Percentiles rank a stretch among this genome's conserved stretches.
Conservation (phyloP, 164 flowering plant genomes). For the Kalanchoe fedtschenkoi region DNA sequence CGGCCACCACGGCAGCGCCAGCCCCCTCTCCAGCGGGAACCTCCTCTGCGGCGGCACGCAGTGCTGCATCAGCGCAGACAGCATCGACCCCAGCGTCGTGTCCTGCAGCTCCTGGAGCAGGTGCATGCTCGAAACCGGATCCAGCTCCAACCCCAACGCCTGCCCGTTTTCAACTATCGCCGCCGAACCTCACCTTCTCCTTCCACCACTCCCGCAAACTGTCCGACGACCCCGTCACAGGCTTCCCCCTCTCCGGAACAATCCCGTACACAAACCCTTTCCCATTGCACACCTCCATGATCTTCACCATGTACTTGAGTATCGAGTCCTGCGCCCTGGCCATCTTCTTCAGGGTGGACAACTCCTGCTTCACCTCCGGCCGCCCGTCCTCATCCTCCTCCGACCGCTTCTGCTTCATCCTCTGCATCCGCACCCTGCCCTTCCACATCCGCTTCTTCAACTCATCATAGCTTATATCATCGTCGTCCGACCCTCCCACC, state of each 20-base stretch:
- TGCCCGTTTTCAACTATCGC: conserved; percentile 55
- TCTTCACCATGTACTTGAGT: conserved; percentile 70
- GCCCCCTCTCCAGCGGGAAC: conserved; percentile 41
- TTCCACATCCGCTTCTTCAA: conserved; percentile 43
- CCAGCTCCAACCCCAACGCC: conserved; percentile 19
- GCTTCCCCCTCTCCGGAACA: conserved; percentile 81
- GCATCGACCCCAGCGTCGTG: conserved; percentile 36
- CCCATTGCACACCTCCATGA: conserved; percentile 88
- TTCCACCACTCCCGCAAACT: conserved; percentile 88
- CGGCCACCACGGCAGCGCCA: conserved; percentile 56
- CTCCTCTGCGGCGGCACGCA: conserved; percentile 53
- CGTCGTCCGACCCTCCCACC: too few relatives aligned
- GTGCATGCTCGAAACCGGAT: conserved; percentile 32
- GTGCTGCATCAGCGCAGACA: conserved; percentile 49
- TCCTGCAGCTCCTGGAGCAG: conserved; percentile 45
- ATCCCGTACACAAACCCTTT: conserved; percentile 86
- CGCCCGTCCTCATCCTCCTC: conserved; percentile 19
- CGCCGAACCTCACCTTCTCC: conserved; percentile 70
- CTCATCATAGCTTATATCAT: conserved; percentile 33
- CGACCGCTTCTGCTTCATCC: conserved; percentile 20
- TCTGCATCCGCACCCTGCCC: conserved; percentile 28
- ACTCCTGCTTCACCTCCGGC: conserved; percentile 39
- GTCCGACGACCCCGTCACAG: conserved; percentile 83
- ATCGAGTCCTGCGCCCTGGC: conserved; percentile 80
- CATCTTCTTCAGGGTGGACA: conserved; percentile 80